phyloP scores from a whole-genome alignment of 495 filamentous ascomycete species.

The Trichodelitschia bisporula region DNA sequence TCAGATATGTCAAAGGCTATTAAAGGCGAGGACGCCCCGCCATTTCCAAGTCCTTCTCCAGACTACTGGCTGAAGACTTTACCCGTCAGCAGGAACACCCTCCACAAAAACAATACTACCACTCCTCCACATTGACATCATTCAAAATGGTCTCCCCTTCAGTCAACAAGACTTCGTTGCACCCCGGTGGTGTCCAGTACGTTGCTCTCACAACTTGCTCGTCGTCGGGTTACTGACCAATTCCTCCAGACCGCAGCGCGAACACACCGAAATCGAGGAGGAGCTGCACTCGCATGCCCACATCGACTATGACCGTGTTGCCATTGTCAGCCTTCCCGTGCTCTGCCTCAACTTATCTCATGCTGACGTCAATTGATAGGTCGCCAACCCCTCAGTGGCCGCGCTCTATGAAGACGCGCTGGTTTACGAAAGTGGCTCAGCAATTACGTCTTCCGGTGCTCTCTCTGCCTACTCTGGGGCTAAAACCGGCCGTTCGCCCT shows the following conservation, averaged over 20 bases:
- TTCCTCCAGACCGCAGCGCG: conserved; percentile 42
- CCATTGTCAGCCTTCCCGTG: conserved; percentile 44
- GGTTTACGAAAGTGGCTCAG: conserved; percentile 92
- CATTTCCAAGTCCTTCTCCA: conserved; percentile 20
- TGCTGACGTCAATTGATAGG: conserved; percentile 29
- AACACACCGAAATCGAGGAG: conserved; percentile 93
- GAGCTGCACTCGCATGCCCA: conserved; percentile 94
- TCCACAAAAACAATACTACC: conserved; percentile 37
- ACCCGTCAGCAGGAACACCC: conserved; percentile 32
- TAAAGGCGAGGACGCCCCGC: conserved; percentile 17
- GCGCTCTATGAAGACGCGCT: conserved; percentile 97
- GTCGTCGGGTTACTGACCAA: conserved; percentile 2
- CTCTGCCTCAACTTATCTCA: conserved; percentile 1
- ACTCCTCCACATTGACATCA: conserved; percentile 32
- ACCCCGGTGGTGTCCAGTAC: conserved; percentile 83
- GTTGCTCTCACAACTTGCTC: conserved; percentile 17
- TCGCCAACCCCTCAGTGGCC: conserved; percentile 74
- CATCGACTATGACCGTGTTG: conserved; percentile 97
- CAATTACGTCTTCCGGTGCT: conserved; percentile 86
- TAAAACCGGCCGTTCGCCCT: conserved; percentile 90
- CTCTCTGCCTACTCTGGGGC: conserved; percentile 92
- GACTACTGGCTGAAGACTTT: conserved; percentile 31
- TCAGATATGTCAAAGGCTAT: conserved; percentile 8
- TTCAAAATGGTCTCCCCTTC: conserved; percentile 46
- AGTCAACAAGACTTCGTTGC: conserved; percentile 73